These are phyloP conservation scores for Cladosporium sp. DNA, from an alignment of 2,329 filamentous ascomycete species.

Conservation along the genomic window DNA sequence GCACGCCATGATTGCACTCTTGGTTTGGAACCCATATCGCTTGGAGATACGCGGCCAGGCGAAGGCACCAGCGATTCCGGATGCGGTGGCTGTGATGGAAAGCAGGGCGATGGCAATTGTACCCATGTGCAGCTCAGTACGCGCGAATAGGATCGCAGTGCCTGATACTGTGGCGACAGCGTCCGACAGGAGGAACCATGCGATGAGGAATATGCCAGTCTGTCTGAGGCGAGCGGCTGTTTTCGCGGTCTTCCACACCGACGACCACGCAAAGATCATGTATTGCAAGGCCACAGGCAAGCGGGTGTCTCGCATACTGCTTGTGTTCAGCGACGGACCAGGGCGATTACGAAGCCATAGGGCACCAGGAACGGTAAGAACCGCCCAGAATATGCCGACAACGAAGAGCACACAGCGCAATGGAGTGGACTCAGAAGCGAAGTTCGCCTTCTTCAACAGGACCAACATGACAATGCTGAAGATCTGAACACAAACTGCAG, in stretches of 20 bases:
- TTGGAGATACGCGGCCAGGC: constrained; percentile 78
- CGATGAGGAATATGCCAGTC: constrained; percentile 72
- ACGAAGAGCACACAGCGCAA: constrained; percentile 79
- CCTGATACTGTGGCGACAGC: constrained; percentile 89
- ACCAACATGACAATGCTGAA: constrained; percentile 74
- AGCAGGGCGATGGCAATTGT: constrained; percentile 83
- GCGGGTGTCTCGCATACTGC: constrained; percentile 23
- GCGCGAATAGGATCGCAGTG: constrained; percentile 91
- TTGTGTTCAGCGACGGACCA: constrained; percentile 70
- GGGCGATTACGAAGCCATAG: constrained; percentile 82
- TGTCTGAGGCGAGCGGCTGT: constrained; percentile 69
- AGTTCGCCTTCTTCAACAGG: constrained; percentile 52
- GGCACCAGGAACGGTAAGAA: constrained; percentile 80
- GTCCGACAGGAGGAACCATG: constrained; percentile 92
- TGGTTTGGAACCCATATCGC: constrained; percentile 65
- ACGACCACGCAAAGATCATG: constrained; percentile 77
- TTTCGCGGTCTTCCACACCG: constrained; percentile 74
- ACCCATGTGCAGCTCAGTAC: constrained; percentile 84
- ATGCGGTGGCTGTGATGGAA: constrained; percentile 82
- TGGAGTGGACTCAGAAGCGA: constrained; percentile 71
- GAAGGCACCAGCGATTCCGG: constrained; percentile 83
- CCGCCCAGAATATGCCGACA: constrained; percentile 84
- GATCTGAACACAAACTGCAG: constrained; percentile 77
- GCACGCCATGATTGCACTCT: constrained; percentile 81
- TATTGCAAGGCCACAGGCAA: constrained; percentile 55